Conservation (phyloP, 179 eudicot genomes). For the Beta corolliflora region DNA sequence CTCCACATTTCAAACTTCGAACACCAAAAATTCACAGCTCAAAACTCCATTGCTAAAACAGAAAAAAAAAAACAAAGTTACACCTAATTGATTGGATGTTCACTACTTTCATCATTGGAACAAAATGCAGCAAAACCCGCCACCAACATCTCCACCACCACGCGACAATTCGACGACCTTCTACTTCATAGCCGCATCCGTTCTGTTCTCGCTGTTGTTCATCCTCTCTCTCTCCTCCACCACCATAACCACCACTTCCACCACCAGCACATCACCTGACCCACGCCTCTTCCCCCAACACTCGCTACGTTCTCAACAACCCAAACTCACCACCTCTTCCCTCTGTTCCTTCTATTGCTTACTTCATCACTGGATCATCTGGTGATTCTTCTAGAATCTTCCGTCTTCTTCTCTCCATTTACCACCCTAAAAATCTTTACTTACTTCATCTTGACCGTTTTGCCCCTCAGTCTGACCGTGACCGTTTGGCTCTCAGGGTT, state of each 20-base stretch:
- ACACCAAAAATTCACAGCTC: background rate
- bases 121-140: slow-evolving; percentile 41
- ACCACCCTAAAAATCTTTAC: slow-evolving; percentile 77
- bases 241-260: slow-evolving; percentile 33
- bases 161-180: slow-evolving; percentile 26
- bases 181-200: slow-evolving; percentile 37
- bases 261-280: slow-evolving; percentile 33
- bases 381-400: slow-evolving; percentile 51
- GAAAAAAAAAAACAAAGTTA: no score
- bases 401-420: slow-evolving; percentile 62
- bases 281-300: slow-evolving; percentile 37
- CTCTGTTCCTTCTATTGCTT: slow-evolving; percentile 64
- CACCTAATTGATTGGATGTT: no score
- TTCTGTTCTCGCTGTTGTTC: slow-evolving; percentile 34
- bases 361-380: slow-evolving; percentile 72
- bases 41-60: background rate
- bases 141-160: slow-evolving; percentile 32
- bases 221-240: slow-evolving; percentile 47
- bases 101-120: background rate
- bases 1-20: background rate
- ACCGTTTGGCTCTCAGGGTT: slow-evolving; percentile 45
- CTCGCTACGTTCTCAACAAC: slow-evolving; percentile 35
- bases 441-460: slow-evolving; percentile 67
- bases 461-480: slow-evolving; percentile 66
- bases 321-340: slow-evolving; percentile 39